Conservation (phyloP, 2,329 filamentous ascomycete genomes). For the Neurospora sp. region DNA sequence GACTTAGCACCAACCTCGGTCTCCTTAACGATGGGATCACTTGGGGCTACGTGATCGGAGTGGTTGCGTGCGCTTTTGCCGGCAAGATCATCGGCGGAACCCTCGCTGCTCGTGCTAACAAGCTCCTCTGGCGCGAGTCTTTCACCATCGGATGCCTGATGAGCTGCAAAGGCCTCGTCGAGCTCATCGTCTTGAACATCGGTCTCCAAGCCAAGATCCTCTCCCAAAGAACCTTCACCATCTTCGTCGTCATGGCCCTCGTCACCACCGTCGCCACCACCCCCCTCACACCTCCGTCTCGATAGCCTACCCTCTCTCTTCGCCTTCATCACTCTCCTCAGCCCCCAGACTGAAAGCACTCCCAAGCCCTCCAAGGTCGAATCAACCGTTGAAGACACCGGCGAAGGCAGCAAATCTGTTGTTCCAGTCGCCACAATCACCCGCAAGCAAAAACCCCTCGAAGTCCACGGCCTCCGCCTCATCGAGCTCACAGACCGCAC, state of each 20-base stretch:
- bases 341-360: slow-evolving; percentile 22
- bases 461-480: slow-evolving; percentile 60
- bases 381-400: slow-evolving; percentile 4
- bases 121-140: slow-evolving; percentile 82
- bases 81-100: slow-evolving; percentile 81
- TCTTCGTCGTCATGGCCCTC: slow-evolving; percentile 90
- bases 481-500: slow-evolving; percentile 86
- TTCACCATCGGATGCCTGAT: slow-evolving; percentile 82
- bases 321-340: slow-evolving; percentile 71
- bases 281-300: slow-evolving; percentile 70
- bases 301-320: slow-evolving; percentile 78
- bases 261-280: slow-evolving; percentile 79
- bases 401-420: slow-evolving; percentile 23
- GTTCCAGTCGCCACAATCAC: slow-evolving; percentile 56
- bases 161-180: slow-evolving; percentile 94
- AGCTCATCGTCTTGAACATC: slow-evolving; percentile 83
- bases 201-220: slow-evolving; percentile 76
- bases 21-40: slow-evolving; percentile 71
- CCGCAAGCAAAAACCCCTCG: slow-evolving; percentile 40
- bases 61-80: slow-evolving; percentile 71
- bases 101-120: slow-evolving; percentile 64
- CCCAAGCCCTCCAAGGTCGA: slow-evolving; percentile 16
- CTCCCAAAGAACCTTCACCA: slow-evolving; percentile 74
- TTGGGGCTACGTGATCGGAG: slow-evolving; percentile 83
- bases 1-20: slow-evolving; percentile 78